Percentiles rank a stretch among this genome's conserved stretches.
These are phyloP conservation scores for Wickerhamomyces sp. DNA, from an alignment of 1,139 yeast genomes.

Conservation along the genomic window DNA sequence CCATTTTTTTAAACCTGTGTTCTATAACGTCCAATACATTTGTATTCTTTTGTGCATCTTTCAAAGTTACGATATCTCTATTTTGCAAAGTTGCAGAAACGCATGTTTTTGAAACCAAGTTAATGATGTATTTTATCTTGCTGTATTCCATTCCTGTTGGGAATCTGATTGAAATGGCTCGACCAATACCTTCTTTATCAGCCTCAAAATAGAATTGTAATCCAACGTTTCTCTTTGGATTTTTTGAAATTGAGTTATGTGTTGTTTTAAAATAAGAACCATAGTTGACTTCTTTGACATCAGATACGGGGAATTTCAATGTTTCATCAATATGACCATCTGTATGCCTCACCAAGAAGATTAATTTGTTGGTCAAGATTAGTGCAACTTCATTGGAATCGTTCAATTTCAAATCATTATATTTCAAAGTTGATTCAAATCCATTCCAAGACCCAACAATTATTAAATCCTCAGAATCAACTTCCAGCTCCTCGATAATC, in stretches of 20 bases:
- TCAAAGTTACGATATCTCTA: slow-evolving; percentile 28
- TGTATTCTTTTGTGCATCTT: slow-evolving; percentile 30
- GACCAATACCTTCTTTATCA: slow-evolving; percentile 2
- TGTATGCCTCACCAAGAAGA: slow-evolving; percentile 25
- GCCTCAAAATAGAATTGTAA: slow-evolving; percentile 23
- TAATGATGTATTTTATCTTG: slow-evolving; percentile 22
- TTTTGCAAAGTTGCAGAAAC: slow-evolving; percentile 20
- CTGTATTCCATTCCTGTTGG: slow-evolving; percentile 23
- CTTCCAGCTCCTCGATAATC: slow-evolving; percentile 71
- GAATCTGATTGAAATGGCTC: slow-evolving; percentile 23
- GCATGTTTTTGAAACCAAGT: slow-evolving; percentile 28
- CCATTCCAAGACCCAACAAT: slow-evolving; percentile 23
- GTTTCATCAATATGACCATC: slow-evolving; percentile 18
- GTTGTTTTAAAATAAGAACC: slow-evolving; percentile 27
- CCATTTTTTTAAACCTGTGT: slow-evolving; percentile 30
- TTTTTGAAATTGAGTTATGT: slow-evolving; percentile 22
- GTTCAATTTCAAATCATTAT: slow-evolving; percentile 16
- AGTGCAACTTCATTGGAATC: slow-evolving; percentile 10
- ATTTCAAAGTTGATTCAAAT: slow-evolving; percentile 17
- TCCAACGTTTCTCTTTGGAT: slow-evolving; percentile 29
- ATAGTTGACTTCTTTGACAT: slow-evolving; percentile 22
- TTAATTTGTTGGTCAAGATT: slow-evolving; percentile 19
- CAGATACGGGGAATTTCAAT: slow-evolving; percentile 17
- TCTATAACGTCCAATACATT: slow-evolving; percentile 30
- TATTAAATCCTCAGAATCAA: slow-evolving; percentile 55